Conservation (phyloP, 2,329 filamentous ascomycete genomes). For the Fusarium sp. region DNA sequence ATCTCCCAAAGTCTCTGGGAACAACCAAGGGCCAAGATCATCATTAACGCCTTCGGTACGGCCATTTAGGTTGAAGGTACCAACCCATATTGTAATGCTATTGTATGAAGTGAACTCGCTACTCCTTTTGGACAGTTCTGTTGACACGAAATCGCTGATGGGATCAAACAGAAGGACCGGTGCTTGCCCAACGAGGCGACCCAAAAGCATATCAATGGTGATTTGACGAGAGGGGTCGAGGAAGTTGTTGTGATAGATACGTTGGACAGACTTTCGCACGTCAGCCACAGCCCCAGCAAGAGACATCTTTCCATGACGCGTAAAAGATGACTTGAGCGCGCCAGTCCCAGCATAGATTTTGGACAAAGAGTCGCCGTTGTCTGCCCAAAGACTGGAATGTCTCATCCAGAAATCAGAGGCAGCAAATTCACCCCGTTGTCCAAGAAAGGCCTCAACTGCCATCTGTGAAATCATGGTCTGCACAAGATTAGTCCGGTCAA, state of each 20-base stretch:
- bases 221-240: slow-evolving; percentile 91
- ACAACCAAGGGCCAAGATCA: slow-evolving; percentile 88
- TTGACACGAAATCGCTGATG: slow-evolving; percentile 87
- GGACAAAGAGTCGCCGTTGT: slow-evolving; percentile 93
- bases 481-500: slow-evolving; percentile 95
- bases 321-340: slow-evolving; percentile 94
- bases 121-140: slow-evolving; percentile 74
- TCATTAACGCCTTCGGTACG: slow-evolving; percentile 79
- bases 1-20: slow-evolving; percentile 65
- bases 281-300: slow-evolving; percentile 94
- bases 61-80: slow-evolving; percentile 96
- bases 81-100: slow-evolving; percentile 82
- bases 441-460: slow-evolving; percentile 86
- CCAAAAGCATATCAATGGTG: slow-evolving; percentile 92
- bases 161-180: slow-evolving; percentile 92
- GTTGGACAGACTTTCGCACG: slow-evolving; percentile 90
- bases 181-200: slow-evolving; percentile 82
- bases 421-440: slow-evolving; percentile 74
- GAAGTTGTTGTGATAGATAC: slow-evolving; percentile 98
- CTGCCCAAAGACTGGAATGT: slow-evolving; percentile 94
- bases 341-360: slow-evolving; percentile 97
- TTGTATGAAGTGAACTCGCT: slow-evolving; percentile 80
- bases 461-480: slow-evolving; percentile 96
- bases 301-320: slow-evolving; percentile 94
- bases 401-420: slow-evolving; percentile 88